Conservation (phyloP, 2,329 filamentous ascomycete genomes). For the Arthrinium phaeospermum region DNA sequence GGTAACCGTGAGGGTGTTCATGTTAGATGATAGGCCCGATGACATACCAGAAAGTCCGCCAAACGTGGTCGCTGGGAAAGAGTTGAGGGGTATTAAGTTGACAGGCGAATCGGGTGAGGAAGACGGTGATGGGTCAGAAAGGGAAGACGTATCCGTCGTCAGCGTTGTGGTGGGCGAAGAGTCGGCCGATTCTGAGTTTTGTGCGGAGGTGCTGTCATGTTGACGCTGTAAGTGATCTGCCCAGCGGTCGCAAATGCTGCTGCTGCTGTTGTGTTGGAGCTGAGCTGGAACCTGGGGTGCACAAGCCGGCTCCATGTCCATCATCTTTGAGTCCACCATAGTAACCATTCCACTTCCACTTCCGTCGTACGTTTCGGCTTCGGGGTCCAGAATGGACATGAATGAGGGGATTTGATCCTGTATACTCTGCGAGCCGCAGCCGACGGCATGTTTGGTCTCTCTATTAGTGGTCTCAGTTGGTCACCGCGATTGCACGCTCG, state of each 20-base stretch:
- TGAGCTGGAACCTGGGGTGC: constrained; percentile 38
- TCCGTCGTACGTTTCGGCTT: constrained; percentile 60
- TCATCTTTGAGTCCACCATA: constrained; percentile 59
- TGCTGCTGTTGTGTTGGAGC: constrained; percentile 36
- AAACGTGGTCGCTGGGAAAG: constrained; percentile 68
- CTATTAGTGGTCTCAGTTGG: constrained; percentile 13
- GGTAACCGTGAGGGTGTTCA: constrained; percentile 54
- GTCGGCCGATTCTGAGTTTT: constrained; percentile 82
- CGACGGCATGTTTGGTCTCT: constrained; percentile 60
- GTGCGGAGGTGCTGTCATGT: constrained; percentile 78
- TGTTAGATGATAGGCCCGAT: constrained; percentile 35
- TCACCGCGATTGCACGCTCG: constrained; percentile 3
- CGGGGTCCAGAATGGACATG: constrained; percentile 76
- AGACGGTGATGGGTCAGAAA: constrained; percentile 89
- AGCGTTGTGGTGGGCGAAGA: constrained; percentile 95
- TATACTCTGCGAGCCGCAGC: constrained; percentile 65
- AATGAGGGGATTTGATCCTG: constrained; percentile 76
- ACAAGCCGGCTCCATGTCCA: constrained; percentile 50
- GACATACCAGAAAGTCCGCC: constrained; percentile 43
- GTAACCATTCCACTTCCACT: constrained; percentile 54
- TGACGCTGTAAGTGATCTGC: constrained; percentile 68
- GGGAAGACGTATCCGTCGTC: constrained; percentile 87
- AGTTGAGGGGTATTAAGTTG: constrained; percentile 72
- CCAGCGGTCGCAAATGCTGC: constrained; percentile 46
- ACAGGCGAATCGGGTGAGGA: constrained; percentile 91